A percentile compares a stretch with the other conserved stretches of the same genome.
phyloP scores from a whole-genome alignment of 2,329 filamentous ascomycete species.

The Stachybotrys chartarum region DNA sequence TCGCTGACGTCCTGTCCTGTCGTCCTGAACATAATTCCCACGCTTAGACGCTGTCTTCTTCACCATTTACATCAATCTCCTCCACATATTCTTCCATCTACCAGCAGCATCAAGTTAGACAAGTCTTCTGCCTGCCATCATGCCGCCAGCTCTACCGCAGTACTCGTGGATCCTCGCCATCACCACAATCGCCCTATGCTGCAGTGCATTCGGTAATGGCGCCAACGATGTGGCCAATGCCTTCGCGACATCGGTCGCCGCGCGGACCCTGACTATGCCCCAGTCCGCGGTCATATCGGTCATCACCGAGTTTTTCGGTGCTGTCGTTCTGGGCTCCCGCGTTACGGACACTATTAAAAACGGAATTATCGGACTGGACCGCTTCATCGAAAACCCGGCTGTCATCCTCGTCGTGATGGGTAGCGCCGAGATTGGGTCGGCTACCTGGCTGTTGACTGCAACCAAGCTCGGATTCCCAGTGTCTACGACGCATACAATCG shows the following conservation, averaged over 20 bases:
- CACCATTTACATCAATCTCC: too few species aligned
- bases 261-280: constrained; percentile 45
- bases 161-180: too few species aligned
- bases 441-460: constrained; percentile 69
- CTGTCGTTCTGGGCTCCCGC: constrained; percentile 38
- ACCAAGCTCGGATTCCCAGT: constrained; percentile 39
- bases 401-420: constrained; percentile 39
- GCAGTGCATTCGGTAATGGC: too few species aligned
- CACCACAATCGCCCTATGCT: too few species aligned
- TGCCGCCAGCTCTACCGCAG: too few species aligned
- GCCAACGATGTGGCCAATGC: constrained; percentile 70
- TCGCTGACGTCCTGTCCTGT: too few species aligned
- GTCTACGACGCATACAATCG: constrained; percentile 64
- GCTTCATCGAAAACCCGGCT: constrained; percentile 30
- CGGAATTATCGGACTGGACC: constrained; percentile 31
- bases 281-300: constrained; percentile 39
- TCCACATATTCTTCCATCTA: too few species aligned
- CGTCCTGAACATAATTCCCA: too few species aligned
- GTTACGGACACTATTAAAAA: constrained; percentile 41
- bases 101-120: too few species aligned
- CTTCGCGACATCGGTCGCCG: constrained; percentile 55
- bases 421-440: constrained; percentile 56
- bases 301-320: constrained; percentile 41
- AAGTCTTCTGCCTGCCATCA: too few species aligned
- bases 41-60: too few species aligned